Evolutionary conservation across 371 early-diverging fungal genomes (phyloP).

Genomic region (Lichtheimia hyalospora): DNA sequence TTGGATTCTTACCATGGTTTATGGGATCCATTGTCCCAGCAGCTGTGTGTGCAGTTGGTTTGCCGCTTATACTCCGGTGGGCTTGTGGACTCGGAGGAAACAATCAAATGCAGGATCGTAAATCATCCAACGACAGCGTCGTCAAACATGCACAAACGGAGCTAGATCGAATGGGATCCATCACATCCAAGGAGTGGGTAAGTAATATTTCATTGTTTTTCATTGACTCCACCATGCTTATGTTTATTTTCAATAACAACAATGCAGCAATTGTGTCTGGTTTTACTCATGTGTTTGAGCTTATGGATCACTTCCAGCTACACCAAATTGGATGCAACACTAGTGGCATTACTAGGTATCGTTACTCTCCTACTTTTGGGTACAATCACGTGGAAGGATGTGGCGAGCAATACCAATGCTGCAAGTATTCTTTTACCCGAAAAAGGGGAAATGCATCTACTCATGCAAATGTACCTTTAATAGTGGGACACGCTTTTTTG

Average conservation of each 20-base stretch:
- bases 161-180: constrained; percentile 32
- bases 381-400: constrained; percentile 71
- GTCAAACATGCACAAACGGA: constrained; percentile 35
- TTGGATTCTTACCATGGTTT: constrained; percentile 61
- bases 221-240: background rate
- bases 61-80: constrained; percentile 44
- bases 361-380: constrained; percentile 53
- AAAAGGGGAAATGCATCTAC: background rate
- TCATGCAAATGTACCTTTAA: background rate
- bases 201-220: background rate
- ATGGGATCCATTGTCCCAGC: constrained; percentile 56
- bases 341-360: constrained; percentile 69
- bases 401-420: constrained; percentile 66
- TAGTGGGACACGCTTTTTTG: constrained; percentile 84
- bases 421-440: constrained; percentile 23
- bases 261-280: constrained; percentile 45
- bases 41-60: constrained; percentile 29
- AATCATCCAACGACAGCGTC: constrained; percentile 15
- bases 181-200: constrained; percentile 46
- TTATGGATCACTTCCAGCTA: constrained; percentile 70
- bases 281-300: constrained; percentile 56
- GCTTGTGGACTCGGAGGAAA: constrained; percentile 24
- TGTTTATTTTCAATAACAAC: background rate
- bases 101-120: constrained; percentile 16
- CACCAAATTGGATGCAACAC: constrained; percentile 64